phyloP scores from a whole-genome alignment of 2,329 filamentous ascomycete genomes.

The Massarina eburnea region DNA sequence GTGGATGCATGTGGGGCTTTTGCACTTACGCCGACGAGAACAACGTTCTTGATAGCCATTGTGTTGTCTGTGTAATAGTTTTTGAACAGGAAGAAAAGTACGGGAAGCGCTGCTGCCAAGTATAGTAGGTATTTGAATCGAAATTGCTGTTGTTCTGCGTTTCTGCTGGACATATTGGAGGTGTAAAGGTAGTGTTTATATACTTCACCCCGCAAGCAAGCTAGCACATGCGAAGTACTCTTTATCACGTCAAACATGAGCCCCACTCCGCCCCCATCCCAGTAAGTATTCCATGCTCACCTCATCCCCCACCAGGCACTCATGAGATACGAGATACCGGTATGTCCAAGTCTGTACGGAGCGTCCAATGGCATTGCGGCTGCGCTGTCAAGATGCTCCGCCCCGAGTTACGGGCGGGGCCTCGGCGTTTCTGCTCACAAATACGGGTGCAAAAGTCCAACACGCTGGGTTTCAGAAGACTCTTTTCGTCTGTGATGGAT shows the following conservation, averaged over 20 bases:
- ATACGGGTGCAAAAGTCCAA: too few species aligned
- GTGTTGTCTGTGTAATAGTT: slow-evolving; percentile 4
- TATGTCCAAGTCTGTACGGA: too few species aligned
- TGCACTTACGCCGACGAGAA: slow-evolving; percentile 45
- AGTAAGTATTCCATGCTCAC: too few species aligned
- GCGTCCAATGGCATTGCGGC: too few species aligned
- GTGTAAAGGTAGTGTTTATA: slow-evolving; percentile 6
- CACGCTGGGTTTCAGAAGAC: too few species aligned
- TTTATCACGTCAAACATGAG: slow-evolving; percentile 4
- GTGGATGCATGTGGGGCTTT: slow-evolving; percentile 4
- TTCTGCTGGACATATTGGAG: slow-evolving; percentile 8
- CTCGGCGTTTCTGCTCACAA: too few species aligned
- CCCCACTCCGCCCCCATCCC: not conserved
- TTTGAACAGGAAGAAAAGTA: slow-evolving; percentile 5
- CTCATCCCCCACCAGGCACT: not conserved
- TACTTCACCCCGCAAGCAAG: slow-evolving; percentile 5
- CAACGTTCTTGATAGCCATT: slow-evolving; percentile 47
- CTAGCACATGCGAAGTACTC: not conserved
- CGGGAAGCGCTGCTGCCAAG: slow-evolving; percentile 7
- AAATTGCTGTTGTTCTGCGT: slow-evolving; percentile 7
- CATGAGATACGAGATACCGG: too few species aligned
- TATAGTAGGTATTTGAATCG: slow-evolving; percentile 4
- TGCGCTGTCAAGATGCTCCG: too few species aligned
- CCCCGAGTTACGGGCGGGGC: too few species aligned
- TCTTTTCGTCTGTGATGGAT: too few species aligned